Conservation (phyloP, 192 early-diverging fungal species). For the Coemansia asiatica region DNA sequence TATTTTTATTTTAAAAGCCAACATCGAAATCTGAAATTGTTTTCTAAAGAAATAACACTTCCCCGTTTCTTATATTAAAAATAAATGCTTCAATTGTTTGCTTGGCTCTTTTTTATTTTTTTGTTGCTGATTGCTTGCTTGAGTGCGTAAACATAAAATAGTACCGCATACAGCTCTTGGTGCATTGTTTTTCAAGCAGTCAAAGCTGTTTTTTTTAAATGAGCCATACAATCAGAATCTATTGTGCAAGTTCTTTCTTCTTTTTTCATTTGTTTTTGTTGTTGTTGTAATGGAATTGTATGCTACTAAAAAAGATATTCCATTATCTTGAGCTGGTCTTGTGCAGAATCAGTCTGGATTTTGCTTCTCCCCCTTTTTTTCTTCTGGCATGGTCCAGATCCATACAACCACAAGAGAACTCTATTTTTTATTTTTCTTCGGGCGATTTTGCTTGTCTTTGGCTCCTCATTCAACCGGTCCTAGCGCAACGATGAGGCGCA, state of each 20-base stretch:
- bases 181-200: not conserved
- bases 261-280: not conserved
- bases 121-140: not conserved
- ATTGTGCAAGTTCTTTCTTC: not conserved
- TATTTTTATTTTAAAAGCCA: too few relatives aligned
- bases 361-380: not conserved
- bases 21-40: not conserved
- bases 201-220: not conserved
- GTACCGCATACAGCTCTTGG: not conserved
- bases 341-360: not conserved
- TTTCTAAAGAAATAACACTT: not conserved
- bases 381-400: not conserved
- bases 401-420: not conserved
- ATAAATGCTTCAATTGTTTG: not conserved
- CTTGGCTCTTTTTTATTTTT: slow-evolving; percentile 3
- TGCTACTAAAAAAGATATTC: not conserved
- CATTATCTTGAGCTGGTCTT: not conserved
- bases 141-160: not conserved
- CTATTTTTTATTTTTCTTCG: not conserved
- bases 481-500: not conserved
- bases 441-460: not conserved
- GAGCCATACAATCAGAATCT: not conserved
- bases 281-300: not conserved
- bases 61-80: slow-evolving; percentile 4
- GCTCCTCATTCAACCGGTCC: not conserved